A percentile compares a stretch with the other conserved stretches of the same genome.
Conservation (phyloP, 306 rosid genomes). For the Lathyrus sativus region DNA sequence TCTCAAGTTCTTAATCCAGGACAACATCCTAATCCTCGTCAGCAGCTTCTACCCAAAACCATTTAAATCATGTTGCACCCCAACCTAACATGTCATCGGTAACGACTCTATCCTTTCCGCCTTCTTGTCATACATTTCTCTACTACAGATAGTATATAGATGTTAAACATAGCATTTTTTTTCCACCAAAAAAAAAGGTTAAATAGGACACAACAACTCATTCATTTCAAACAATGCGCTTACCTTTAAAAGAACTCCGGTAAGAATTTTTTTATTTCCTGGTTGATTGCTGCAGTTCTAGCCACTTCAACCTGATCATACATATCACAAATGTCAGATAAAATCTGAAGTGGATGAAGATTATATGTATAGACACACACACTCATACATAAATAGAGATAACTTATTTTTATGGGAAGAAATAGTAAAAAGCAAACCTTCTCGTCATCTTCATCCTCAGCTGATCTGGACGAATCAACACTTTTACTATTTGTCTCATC, state of each 20-base stretch:
- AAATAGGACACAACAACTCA: slow-evolving; percentile 18
- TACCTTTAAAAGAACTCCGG: no score
- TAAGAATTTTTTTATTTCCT: no score
- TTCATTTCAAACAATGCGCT: slow-evolving; percentile 27
- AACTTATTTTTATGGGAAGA: slow-evolving; percentile 11
- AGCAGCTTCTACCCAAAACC: no score
- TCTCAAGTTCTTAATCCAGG: no score
- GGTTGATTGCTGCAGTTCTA: no score
- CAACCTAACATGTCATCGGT: no score
- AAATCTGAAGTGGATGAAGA: slow-evolving; percentile 20
- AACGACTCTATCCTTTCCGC: no score
- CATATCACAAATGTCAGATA: slow-evolving; percentile 23
- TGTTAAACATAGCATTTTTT: neutral
- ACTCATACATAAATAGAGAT: no score
- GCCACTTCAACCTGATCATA: slow-evolving; percentile 77
- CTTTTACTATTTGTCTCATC: slow-evolving; percentile 80
- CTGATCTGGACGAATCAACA: slow-evolving; percentile 77
- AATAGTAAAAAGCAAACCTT: slow-evolving; percentile 60
- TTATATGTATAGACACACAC: no score
- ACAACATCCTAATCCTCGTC: no score
- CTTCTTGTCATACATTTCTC: slow-evolving; percentile 20
- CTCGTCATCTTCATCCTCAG: slow-evolving; percentile 87
- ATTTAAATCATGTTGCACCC: no score
- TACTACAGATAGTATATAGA: slow-evolving; percentile 16
- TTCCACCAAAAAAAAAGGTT: neutral